phyloP scores from a whole-genome alignment of 1,139 yeast genomes.

The Protomyces inundatus region DNA sequence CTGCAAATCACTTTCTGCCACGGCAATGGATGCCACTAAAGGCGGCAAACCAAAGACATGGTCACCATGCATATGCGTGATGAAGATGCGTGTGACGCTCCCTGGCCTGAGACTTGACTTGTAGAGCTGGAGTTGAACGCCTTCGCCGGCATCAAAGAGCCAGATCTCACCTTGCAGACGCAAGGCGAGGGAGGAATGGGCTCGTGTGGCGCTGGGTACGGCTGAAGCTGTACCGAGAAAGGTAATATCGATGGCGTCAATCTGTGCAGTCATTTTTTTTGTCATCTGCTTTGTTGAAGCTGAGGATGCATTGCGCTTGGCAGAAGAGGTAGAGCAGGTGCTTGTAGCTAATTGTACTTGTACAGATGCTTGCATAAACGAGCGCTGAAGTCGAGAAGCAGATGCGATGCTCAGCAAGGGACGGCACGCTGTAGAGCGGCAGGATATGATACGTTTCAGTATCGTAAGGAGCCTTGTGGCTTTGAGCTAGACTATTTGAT shows the following conservation, averaged over 20 bases:
- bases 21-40: conserved; percentile 11
- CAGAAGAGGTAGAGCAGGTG: no score
- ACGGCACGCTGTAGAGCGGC: no score
- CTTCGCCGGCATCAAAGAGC: conserved; percentile 25
- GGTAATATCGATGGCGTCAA: conserved; percentile 4
- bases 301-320: no score
- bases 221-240: conserved; percentile 25
- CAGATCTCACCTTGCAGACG: conserved; percentile 19
- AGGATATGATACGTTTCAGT: no score
- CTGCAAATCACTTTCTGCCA: conserved; percentile 1
- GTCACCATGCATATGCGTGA: conserved; percentile 27
- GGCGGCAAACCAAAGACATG: conserved; percentile 24
- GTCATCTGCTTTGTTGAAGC: no score
- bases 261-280: background rate
- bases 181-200: conserved; percentile 20
- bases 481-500: no score
- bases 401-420: no score
- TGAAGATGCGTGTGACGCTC: conserved; percentile 12
- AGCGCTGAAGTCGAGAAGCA: no score
- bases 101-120: conserved; percentile 9
- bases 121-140: conserved; percentile 10
- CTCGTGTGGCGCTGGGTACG: conserved; percentile 18
- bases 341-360: no score
- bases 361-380: no score
- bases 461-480: no score